Conservation (phyloP, 2,329 filamentous ascomycete species). For the Alternaria arbusti region DNA sequence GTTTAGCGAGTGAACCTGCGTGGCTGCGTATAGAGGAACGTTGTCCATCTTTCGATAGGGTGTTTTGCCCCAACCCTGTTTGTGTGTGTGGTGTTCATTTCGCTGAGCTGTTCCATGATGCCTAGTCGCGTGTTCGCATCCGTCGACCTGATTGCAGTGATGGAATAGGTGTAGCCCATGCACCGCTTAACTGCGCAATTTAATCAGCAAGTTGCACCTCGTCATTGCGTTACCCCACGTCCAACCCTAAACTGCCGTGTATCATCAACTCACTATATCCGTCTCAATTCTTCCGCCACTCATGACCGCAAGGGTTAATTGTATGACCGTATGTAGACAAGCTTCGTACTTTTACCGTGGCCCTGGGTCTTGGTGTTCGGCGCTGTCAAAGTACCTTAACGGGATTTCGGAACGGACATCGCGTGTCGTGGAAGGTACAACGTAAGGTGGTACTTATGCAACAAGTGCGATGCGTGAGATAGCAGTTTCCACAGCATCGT, state of each 20-base stretch:
- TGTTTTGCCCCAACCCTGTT: background rate
- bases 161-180: background rate
- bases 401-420: constrained; percentile 13
- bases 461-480: constrained; percentile 3
- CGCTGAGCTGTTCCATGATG: background rate
- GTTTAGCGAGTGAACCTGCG: constrained; percentile 7
- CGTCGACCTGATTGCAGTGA: background rate
- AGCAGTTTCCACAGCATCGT: background rate
- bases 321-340: background rate
- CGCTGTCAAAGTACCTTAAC: constrained; percentile 12
- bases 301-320: constrained; percentile 10
- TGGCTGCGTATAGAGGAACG: background rate
- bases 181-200: constrained; percentile 6
- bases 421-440: constrained; percentile 5
- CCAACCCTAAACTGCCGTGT: constrained; percentile 14
- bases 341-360: constrained; percentile 10
- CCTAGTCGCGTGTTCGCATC: background rate
- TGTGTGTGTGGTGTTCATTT: background rate
- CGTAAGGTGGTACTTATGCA: constrained; percentile 10
- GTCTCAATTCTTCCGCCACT: constrained; percentile 13
- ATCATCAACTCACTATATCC: constrained; percentile 11
- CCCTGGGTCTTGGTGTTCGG: constrained; percentile 12
- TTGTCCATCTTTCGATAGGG: background rate
- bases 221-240: constrained; percentile 5
- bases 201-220: constrained; percentile 8